Evolutionary conservation across 2,329 filamentous ascomycete genomes (phyloP).

Genomic region (Fusarium sp.): DNA sequence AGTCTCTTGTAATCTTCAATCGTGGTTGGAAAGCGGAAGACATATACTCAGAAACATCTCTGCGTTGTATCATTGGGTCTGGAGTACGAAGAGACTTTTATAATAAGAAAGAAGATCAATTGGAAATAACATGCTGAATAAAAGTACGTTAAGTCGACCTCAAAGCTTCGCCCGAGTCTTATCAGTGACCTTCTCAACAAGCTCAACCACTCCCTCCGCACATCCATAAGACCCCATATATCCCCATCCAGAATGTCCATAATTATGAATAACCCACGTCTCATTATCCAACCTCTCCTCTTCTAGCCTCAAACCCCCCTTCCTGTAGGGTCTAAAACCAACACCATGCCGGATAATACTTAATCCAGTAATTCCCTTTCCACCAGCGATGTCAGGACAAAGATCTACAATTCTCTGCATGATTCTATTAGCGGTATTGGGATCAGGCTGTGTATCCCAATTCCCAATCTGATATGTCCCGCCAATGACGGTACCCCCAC

Average conservation of each 20-base stretch:
- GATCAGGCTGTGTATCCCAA: conserved; percentile 83
- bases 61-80: fast-evolving
- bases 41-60: fast-evolving
- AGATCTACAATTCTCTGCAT: conserved; percentile 79
- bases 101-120: fast-evolving
- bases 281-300: conserved; percentile 63
- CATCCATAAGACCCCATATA: conserved; percentile 79
- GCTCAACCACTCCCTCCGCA: conserved; percentile 72
- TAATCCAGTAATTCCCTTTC: conserved; percentile 77
- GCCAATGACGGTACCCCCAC: conserved; percentile 84
- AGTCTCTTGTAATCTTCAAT: neutral
- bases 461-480: conserved; percentile 83
- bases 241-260: conserved; percentile 83
- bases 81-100: fast-evolving
- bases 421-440: conserved; percentile 80
- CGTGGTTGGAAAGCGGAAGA: neutral
- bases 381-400: conserved; percentile 71
- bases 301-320: conserved; percentile 80
- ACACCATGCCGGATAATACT: conserved; percentile 85
- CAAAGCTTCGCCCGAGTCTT: conserved; percentile 47
- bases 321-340: conserved; percentile 80
- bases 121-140: fast-evolving
- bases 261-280: conserved; percentile 78
- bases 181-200: conserved; percentile 71
- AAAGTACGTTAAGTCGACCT: fast-evolving